These are phyloP conservation scores for Hanseniaspora singularis DNA, from an alignment of 805 yeast genomes.

Conservation along the genomic window DNA sequence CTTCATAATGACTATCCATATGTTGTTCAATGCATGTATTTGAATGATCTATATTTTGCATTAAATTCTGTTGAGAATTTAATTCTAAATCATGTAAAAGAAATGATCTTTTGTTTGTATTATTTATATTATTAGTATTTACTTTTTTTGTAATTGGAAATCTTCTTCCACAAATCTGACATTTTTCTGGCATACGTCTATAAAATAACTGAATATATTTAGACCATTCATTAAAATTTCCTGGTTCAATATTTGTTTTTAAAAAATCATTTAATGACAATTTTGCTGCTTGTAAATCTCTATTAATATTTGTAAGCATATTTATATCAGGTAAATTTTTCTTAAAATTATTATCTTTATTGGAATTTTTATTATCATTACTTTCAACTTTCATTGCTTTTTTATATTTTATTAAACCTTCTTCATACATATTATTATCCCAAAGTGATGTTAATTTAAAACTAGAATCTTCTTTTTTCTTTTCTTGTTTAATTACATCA, in stretches of 20 bases:
- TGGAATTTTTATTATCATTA: not conserved
- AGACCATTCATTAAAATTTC: constrained; percentile 23
- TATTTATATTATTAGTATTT: constrained; percentile 91
- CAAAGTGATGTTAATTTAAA: not conserved
- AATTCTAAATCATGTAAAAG: too few species aligned
- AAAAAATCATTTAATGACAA: constrained; percentile 16
- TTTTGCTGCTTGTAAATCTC: constrained; percentile 12
- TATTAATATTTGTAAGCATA: constrained; percentile 5
- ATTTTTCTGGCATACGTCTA: constrained; percentile 53
- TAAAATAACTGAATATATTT: constrained; percentile 25
- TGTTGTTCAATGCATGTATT: constrained; percentile 55
- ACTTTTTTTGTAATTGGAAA: constrained; percentile 54
- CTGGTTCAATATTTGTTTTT: constrained; percentile 24
- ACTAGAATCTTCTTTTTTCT: not conserved
- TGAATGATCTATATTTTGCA: too few species aligned
- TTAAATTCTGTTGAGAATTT: too few species aligned
- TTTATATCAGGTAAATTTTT: constrained; percentile 11
- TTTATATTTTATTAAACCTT: not conserved
- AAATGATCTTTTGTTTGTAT: constrained; percentile 56
- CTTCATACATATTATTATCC: not conserved
- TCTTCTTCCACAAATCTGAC: constrained; percentile 82
- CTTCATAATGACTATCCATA: constrained; percentile 41
- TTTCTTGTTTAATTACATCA: not conserved
- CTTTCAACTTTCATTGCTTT: not conserved
- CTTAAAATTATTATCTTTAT: too few species aligned